A percentile compares a stretch with the other conserved stretches of the same genome.
Evolutionary conservation across 805 yeast genomes (phyloP).

Genomic region (Geotrichum ghanense): DNA sequence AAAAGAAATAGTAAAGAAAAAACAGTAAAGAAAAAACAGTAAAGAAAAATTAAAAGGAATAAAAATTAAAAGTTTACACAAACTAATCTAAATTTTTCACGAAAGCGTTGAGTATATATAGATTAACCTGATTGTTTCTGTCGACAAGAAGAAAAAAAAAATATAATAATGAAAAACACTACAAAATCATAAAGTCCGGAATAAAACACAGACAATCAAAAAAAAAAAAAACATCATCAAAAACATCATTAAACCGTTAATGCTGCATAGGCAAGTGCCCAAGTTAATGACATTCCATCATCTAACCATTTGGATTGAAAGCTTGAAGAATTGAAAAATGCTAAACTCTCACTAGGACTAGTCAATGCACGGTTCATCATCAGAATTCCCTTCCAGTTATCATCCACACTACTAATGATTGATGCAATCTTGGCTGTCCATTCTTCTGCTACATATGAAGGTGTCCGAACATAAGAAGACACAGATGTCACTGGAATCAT

Average conservation of each 20-base stretch:
- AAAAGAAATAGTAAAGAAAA: too few relatives aligned
- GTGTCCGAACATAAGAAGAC: slow-evolving; percentile 43
- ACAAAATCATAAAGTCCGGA: too few relatives aligned
- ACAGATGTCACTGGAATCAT: slow-evolving; percentile 64
- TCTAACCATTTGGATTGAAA: slow-evolving; percentile 52
- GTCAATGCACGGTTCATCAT: slow-evolving; percentile 59
- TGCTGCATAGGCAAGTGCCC: slow-evolving; percentile 61
- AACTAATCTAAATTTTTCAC: too few relatives aligned
- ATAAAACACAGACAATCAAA: too few relatives aligned
- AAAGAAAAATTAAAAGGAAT: too few relatives aligned
- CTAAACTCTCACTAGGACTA: slow-evolving; percentile 51
- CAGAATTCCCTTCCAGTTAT: slow-evolving; percentile 59
- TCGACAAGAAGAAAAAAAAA: too few relatives aligned
- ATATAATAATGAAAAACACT: too few relatives aligned
- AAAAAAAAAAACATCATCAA: too few relatives aligned
- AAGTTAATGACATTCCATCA: slow-evolving; percentile 69
- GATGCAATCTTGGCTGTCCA: slow-evolving; percentile 42
- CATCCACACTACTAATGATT: slow-evolving; percentile 32
- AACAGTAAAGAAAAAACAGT: too few relatives aligned
- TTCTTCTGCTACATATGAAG: slow-evolving; percentile 40
- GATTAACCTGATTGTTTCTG: too few relatives aligned
- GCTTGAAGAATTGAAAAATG: slow-evolving; percentile 40
- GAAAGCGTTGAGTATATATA: too few relatives aligned
- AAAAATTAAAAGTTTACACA: too few relatives aligned
- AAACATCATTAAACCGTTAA: slow-evolving; percentile 1